Conservation (phyloP, 257 asterid genomes). For the Rubia yunnanensis region DNA sequence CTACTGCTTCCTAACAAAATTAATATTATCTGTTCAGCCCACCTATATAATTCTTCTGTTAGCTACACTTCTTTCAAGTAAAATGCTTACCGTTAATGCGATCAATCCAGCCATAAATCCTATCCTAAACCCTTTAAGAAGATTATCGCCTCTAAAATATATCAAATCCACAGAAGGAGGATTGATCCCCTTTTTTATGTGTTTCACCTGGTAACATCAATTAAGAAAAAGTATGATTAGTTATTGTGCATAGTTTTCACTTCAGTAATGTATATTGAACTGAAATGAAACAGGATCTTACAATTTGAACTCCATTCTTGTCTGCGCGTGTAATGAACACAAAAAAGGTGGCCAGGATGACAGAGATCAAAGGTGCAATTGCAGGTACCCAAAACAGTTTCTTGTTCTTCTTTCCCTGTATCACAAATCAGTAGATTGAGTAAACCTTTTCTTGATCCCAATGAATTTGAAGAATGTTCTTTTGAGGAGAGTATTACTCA, state of each 20-base stretch:
- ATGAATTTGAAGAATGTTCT: not conserved
- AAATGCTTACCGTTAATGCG: slow-evolving; percentile 58
- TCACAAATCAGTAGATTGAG: slow-evolving; percentile 9
- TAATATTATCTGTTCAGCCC: not conserved
- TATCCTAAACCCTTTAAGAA: slow-evolving; percentile 58
- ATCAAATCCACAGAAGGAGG: slow-evolving; percentile 53
- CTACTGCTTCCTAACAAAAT: slow-evolving; percentile 81
- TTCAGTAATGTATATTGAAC: not conserved
- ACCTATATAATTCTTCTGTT: not conserved
- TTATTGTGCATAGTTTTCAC: not conserved
- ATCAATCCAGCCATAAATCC: slow-evolving; percentile 85
- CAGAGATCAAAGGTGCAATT: slow-evolving; percentile 73
- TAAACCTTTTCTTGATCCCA: not conserved
- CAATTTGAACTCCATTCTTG: slow-evolving; percentile 64
- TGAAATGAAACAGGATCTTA: slow-evolving; percentile 26
- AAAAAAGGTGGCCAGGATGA: slow-evolving; percentile 64
- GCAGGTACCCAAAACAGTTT: slow-evolving; percentile 79
- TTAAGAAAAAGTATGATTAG: not conserved
- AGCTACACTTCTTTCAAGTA: not conserved
- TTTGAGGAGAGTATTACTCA: slow-evolving; percentile 6
- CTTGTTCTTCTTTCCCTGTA: slow-evolving; percentile 73
- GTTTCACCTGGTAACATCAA: slow-evolving; percentile 47
- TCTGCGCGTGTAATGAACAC: slow-evolving; percentile 72
- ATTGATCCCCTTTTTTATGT: slow-evolving; percentile 79
- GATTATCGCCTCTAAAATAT: slow-evolving; percentile 56